phyloP scores from a whole-genome alignment of 768 basidiomycete genomes.

The Amanita pseudoporphyria region DNA sequence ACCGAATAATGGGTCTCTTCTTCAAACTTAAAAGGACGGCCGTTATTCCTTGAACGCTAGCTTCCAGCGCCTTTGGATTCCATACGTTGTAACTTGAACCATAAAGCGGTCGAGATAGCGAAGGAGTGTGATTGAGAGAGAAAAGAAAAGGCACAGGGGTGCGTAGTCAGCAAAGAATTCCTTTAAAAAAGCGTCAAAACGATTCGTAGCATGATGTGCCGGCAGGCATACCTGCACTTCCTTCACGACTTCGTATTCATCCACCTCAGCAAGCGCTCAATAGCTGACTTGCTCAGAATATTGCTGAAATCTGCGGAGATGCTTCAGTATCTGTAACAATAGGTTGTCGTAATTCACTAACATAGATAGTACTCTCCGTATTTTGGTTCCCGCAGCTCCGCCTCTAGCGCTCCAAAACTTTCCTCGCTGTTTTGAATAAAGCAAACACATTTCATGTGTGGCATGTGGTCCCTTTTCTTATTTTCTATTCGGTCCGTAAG shows the following conservation, averaged over 20 bases:
- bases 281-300: conserved; percentile 77
- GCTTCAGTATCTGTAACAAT: conserved; percentile 15
- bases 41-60: conserved; percentile 70
- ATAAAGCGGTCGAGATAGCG: conserved; percentile 53
- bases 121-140: conserved; percentile 73
- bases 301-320: conserved; percentile 87
- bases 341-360: conserved; percentile 55
- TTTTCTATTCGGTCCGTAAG: conserved; percentile 98
- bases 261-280: conserved; percentile 91
- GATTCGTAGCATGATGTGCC: not conserved
- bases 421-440: conserved; percentile 79
- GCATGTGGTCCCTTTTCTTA: conserved; percentile 80
- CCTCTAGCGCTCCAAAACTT: conserved; percentile 73
- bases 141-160: conserved; percentile 81
- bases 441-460: conserved; percentile 96
- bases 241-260: conserved; percentile 92
- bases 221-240: conserved; percentile 90
- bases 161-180: conserved; percentile 98
- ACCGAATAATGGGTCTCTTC: conserved; percentile 92
- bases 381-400: conserved; percentile 81
- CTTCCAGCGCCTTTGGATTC: conserved; percentile 64
- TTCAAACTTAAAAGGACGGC: conserved; percentile 88
- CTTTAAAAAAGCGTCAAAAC: conserved; percentile 28
- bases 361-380: conserved; percentile 99
- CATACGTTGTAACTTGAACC: conserved; percentile 65